phyloP scores from a whole-genome alignment of 2,329 filamentous ascomycete genomes.

The Trichophyton mentagrophytes region DNA sequence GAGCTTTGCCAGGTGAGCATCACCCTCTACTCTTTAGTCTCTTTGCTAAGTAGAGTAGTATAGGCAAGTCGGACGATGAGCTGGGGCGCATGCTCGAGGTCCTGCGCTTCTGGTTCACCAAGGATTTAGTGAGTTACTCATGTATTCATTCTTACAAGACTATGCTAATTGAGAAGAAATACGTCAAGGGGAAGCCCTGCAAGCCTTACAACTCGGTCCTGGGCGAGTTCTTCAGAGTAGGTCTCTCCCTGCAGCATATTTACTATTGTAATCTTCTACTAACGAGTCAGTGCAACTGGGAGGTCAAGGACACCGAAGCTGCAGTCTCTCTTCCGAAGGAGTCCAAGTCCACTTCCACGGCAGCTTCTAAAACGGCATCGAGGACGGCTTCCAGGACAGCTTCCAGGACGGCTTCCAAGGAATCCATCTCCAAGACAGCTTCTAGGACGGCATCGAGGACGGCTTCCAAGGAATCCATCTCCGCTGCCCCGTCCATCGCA shows the following conservation, averaged over 20 bases:
- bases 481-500: neutral
- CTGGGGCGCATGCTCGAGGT: constrained; percentile 92
- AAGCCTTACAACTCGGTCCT: constrained; percentile 97
- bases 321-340: neutral
- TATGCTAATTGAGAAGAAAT: constrained; percentile 50
- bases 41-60: constrained; percentile 30
- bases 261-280: constrained; percentile 10
- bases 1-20: constrained; percentile 56
- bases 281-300: constrained; percentile 69
- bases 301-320: constrained; percentile 67
- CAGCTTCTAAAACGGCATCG: no score
- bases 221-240: constrained; percentile 88
- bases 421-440: neutral
- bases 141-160: no score
- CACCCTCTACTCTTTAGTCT: no score
- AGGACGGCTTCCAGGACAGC: neutral
- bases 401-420: no score
- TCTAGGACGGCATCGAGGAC: no score
- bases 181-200: constrained; percentile 95
- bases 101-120: constrained; percentile 95
- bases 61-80: constrained; percentile 80
- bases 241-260: no score
- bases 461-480: neutral
- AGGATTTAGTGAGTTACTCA: constrained; percentile 27
- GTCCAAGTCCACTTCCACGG: neutral